These are phyloP conservation scores for Atkinsonella texensis DNA, from an alignment of 2,329 filamentous ascomycete genomes.

Conservation along the genomic window DNA sequence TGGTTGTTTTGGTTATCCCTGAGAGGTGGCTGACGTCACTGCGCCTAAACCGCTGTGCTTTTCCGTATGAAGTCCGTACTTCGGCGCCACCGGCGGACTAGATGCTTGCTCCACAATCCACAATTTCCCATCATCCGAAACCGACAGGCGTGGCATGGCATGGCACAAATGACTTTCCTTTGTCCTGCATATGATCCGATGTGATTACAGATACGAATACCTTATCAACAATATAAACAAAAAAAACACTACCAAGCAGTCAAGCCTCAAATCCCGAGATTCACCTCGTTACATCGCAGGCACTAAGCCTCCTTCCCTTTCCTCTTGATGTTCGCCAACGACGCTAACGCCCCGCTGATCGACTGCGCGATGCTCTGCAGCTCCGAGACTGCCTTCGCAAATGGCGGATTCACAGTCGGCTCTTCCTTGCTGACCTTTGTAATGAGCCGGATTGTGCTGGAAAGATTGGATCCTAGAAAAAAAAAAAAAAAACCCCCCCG, in stretches of 20 bases:
- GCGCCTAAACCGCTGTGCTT: neutral
- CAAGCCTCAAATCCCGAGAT: too few relatives aligned
- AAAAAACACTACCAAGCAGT: too few relatives aligned
- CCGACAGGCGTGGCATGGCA: too few relatives aligned
- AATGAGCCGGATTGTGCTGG: neutral
- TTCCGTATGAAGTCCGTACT: too few relatives aligned
- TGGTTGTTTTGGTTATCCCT: too few relatives aligned
- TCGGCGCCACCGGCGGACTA: too few relatives aligned
- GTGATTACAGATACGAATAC: too few relatives aligned
- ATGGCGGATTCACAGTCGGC: neutral
- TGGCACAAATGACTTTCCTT: too few relatives aligned
- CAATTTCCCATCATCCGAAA: neutral
- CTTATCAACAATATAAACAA: too few relatives aligned
- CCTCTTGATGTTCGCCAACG: neutral
- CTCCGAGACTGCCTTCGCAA: neutral
- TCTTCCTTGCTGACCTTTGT: constrained; percentile 1
- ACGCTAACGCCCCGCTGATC: neutral
- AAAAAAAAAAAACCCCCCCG: neutral
- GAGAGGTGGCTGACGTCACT: neutral
- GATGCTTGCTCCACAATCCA: too few relatives aligned
- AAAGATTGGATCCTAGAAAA: neutral
- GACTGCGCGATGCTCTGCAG: neutral
- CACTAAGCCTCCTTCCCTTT: neutral
- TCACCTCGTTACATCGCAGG: neutral
- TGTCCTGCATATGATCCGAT: too few relatives aligned